Conservation (phyloP, 2,329 filamentous ascomycete genomes). For the Monilinia fructigena region DNA sequence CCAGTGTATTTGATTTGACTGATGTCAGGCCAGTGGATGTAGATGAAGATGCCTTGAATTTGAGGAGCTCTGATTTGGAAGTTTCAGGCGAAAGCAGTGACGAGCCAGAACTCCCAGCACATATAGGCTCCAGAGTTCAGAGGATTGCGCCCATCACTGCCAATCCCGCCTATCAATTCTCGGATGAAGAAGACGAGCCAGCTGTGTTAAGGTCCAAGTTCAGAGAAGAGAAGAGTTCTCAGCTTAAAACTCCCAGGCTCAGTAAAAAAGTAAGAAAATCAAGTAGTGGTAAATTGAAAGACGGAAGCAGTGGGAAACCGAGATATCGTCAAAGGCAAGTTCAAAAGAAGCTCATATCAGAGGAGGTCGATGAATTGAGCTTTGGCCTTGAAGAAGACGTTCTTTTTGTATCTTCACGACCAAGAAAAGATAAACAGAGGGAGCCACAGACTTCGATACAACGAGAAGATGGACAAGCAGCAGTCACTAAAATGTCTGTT, state of each 20-base stretch:
- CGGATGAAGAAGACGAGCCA: constrained; percentile 21
- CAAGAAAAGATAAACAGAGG: constrained; percentile 11
- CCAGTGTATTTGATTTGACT: constrained; percentile 24
- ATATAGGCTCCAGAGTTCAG: not conserved
- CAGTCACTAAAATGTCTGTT: not conserved
- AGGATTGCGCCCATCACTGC: constrained; percentile 2
- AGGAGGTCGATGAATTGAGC: constrained; percentile 38
- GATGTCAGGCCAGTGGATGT: constrained; percentile 8
- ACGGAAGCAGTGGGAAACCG: not conserved
- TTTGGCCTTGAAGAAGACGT: constrained; percentile 30
- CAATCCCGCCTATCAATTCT: constrained; percentile 17
- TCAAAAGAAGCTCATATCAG: constrained; percentile 17
- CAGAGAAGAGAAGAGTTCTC: constrained; percentile 5
- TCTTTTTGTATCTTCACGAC: constrained; percentile 30
- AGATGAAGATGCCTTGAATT: constrained; percentile 5
- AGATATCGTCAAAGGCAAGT: constrained; percentile 18
- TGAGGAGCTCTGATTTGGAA: constrained; percentile 9
- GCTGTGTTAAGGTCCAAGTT: not conserved
- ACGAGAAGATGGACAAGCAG: not conserved
- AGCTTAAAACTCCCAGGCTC: not conserved
- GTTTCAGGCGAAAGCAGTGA: not conserved
- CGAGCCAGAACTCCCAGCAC: constrained; percentile 11
- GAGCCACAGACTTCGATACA: not conserved
- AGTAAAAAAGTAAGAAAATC: not conserved
- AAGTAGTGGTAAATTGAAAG: not conserved